Evolutionary conservation across 2,329 filamentous ascomycete genomes (phyloP).

Genomic region (Diplodia sapinea): DNA sequence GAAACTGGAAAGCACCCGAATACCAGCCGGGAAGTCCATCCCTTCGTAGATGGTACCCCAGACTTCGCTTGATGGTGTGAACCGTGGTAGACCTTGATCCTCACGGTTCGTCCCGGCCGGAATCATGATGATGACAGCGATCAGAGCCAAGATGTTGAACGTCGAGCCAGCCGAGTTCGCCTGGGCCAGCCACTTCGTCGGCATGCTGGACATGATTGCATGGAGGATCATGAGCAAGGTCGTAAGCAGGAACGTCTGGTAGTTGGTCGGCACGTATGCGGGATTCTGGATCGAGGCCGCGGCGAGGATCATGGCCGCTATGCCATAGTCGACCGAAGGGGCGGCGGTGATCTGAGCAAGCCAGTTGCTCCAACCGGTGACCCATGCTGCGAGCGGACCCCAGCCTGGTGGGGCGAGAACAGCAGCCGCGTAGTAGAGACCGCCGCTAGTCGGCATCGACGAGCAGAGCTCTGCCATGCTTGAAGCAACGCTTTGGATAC

Average conservation of each 20-base stretch:
- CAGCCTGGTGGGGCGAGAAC: slow-evolving; percentile 71
- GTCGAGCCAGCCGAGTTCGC: slow-evolving; percentile 74
- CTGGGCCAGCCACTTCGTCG: slow-evolving; percentile 71
- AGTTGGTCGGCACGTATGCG: slow-evolving; percentile 66
- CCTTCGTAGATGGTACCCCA: slow-evolving; percentile 70
- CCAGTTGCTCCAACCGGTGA: slow-evolving; percentile 75
- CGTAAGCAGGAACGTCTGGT: slow-evolving; percentile 72
- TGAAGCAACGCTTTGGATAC: slow-evolving; percentile 73
- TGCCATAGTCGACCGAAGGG: slow-evolving; percentile 70
- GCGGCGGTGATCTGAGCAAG: slow-evolving; percentile 69
- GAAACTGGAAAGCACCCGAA: slow-evolving; percentile 74
- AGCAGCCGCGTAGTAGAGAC: slow-evolving; percentile 75
- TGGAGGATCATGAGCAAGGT: slow-evolving; percentile 72
- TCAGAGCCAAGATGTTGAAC: slow-evolving; percentile 71
- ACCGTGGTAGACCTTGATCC: slow-evolving; percentile 62
- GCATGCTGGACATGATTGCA: slow-evolving; percentile 69
- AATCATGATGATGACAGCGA: slow-evolving; percentile 72
- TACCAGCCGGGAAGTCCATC: slow-evolving; percentile 70
- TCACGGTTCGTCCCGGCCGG: slow-evolving; percentile 62
- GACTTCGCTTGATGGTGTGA: slow-evolving; percentile 63
- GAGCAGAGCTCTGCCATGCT: slow-evolving; percentile 72
- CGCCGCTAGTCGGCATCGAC: slow-evolving; percentile 73
- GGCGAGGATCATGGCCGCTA: slow-evolving; percentile 73
- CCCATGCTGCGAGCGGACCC: slow-evolving; percentile 70
- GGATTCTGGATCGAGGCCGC: slow-evolving; percentile 72